A percentile compares a stretch with the other conserved stretches of the same genome.
Evolutionary conservation across 352 stramenopile species (phyloP).

Genomic region (Phytophthora pisi): DNA sequence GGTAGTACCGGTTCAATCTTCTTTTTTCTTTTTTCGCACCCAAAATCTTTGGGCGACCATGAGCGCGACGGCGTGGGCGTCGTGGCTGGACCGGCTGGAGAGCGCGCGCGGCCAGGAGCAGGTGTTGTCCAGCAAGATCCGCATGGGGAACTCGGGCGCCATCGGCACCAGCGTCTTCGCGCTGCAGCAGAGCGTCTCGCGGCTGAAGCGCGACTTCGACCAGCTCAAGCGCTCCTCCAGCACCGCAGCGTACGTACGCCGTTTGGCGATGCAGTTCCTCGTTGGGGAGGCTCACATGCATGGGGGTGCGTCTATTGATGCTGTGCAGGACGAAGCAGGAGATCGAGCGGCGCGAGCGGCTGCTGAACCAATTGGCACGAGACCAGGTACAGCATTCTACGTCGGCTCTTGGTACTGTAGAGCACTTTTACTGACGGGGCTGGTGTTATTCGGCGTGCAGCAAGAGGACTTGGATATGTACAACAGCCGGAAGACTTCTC

Average conservation of each 20-base stretch:
- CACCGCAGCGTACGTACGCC: conserved; percentile 53
- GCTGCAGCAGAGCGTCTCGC: conserved; percentile 83
- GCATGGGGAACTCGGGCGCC: conserved; percentile 57
- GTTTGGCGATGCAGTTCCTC: not conserved
- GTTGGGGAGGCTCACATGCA: not conserved
- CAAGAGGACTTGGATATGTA: conserved; percentile 79
- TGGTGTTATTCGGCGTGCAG: conserved; percentile 28
- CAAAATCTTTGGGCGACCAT: conserved; percentile 30
- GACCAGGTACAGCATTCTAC: conserved; percentile 50
- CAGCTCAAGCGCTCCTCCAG: conserved; percentile 65
- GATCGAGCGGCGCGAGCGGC: conserved; percentile 66
- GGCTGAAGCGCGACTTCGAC: conserved; percentile 83
- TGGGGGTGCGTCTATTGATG: not conserved
- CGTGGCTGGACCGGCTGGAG: conserved; percentile 85
- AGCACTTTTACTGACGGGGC: not conserved
- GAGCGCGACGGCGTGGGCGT: conserved; percentile 74
- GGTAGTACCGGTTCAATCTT: not conserved
- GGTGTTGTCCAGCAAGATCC: conserved; percentile 69
- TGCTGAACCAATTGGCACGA: conserved; percentile 65
- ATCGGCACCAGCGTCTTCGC: conserved; percentile 85
- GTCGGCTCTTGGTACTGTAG: too few species aligned
- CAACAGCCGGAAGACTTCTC: conserved; percentile 62
- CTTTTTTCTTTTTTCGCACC: not conserved
- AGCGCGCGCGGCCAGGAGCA: conserved; percentile 73
- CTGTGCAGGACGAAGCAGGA: conserved; percentile 66